These are phyloP conservation scores for Miscanthus lutarioriparius DNA, from an alignment of 176 grass and related monocot species.

Conservation along the genomic window DNA sequence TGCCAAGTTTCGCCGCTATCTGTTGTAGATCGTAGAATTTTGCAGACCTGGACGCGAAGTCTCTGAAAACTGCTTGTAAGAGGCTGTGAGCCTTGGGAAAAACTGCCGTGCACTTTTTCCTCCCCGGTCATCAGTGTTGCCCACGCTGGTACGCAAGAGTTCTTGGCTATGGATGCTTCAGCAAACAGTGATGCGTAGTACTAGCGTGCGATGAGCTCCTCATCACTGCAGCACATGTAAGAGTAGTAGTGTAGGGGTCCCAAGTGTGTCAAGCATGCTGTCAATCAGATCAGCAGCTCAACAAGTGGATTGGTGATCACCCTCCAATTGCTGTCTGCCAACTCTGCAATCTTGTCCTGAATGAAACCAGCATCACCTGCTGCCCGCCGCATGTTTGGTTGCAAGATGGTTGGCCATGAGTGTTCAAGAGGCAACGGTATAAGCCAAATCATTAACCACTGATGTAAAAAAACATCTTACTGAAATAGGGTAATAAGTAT, in stretches of 20 bases:
- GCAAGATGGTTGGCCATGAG: not conserved
- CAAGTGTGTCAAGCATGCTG: not conserved
- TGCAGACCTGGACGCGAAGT: not conserved
- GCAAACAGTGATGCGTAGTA: not conserved
- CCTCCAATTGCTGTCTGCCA: not conserved
- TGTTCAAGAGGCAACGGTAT: not conserved
- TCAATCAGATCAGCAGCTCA: not conserved
- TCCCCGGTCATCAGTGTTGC: not conserved
- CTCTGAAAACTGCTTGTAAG: not conserved
- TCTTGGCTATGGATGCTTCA: slow-evolving; percentile 10
- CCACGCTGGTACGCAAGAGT: not conserved
- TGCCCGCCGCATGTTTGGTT: not conserved
- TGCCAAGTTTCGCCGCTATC: not conserved
- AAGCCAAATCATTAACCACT: not conserved
- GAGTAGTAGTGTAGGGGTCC: not conserved
- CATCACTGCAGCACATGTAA: not conserved
- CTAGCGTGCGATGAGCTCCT: not conserved
- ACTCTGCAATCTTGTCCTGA: slow-evolving; percentile 10
- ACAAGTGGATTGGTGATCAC: not conserved
- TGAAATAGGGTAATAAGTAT: not conserved
- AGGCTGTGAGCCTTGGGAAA: not conserved
- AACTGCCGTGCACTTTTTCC: not conserved
- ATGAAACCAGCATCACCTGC: not conserved
- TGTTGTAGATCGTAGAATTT: not conserved
- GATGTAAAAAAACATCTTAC: not conserved